phyloP scores from a whole-genome alignment of 2,329 filamentous ascomycete genomes.

The Elsinoe necatrix region DNA sequence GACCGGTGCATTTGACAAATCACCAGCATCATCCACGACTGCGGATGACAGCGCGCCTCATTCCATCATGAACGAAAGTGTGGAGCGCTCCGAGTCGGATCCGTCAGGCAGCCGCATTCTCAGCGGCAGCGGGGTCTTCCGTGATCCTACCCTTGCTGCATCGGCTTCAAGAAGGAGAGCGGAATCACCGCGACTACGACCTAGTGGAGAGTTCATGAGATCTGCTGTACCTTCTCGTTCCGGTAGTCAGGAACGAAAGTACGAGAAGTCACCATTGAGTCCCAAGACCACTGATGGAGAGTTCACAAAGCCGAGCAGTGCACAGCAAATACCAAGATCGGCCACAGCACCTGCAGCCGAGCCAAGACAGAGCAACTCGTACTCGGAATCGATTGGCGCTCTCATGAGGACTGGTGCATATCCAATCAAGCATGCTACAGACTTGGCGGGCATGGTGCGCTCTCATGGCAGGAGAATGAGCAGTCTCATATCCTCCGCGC shows the following conservation, averaged over 20 bases:
- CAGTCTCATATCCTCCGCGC: conserved; percentile 52
- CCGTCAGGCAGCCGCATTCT: conserved; percentile 88
- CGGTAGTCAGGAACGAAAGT: conserved; percentile 6
- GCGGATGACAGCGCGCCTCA: conserved; percentile 24
- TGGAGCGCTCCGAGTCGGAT: conserved; percentile 53
- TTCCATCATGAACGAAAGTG: conserved; percentile 38
- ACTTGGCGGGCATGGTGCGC: conserved; percentile 58
- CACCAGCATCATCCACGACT: conserved; percentile 61
- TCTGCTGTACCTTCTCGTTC: conserved; percentile 5
- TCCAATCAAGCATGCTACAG: conserved; percentile 65
- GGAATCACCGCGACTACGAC: conserved; percentile 17
- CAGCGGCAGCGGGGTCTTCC: conserved; percentile 78
- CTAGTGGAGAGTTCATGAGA: conserved; percentile 6
- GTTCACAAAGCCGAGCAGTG: conserved; percentile 8
- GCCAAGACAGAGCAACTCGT: conserved; percentile 11
- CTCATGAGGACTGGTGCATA: conserved; percentile 48
- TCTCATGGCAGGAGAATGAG: conserved; percentile 74
- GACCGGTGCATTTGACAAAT: conserved; percentile 50
- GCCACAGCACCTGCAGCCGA: neutral
- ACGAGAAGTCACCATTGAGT: conserved; percentile 2
- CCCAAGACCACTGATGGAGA: conserved; percentile 3
- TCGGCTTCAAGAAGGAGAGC: conserved; percentile 8
- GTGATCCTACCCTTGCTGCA: conserved; percentile 57
- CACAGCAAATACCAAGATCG: neutral
- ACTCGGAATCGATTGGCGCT: conserved; percentile 43